These are phyloP conservation scores for Hibiscus trionum DNA, from an alignment of 345 rosid species.

Conservation along the genomic window DNA sequence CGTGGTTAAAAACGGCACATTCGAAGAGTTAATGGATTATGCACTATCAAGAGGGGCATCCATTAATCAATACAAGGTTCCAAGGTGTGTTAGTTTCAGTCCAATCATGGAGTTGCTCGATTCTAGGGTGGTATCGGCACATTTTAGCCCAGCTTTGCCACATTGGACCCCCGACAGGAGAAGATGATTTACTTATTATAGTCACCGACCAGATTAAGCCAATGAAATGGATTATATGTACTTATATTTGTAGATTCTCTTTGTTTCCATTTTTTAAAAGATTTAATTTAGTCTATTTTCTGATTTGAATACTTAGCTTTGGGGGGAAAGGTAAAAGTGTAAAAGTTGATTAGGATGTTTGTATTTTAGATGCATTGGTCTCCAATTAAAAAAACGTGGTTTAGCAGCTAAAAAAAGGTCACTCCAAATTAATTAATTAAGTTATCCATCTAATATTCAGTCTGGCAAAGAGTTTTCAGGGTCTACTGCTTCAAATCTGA, in stretches of 20 bases:
- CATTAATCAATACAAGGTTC: conserved; percentile 92
- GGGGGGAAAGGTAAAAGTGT: conserved; percentile 1
- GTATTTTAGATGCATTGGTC: conserved; percentile 12
- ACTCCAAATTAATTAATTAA: background rate
- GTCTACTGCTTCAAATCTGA: background rate
- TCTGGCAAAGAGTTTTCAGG: background rate
- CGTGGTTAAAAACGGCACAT: conserved; percentile 78
- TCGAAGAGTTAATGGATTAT: conserved; percentile 94
- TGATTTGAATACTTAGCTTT: background rate
- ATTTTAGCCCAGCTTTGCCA: conserved; percentile 70
- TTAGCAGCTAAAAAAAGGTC: background rate
- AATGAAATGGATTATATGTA: conserved; percentile 1
- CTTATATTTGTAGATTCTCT: conserved; percentile 15
- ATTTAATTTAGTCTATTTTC: background rate
- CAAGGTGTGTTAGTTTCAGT: conserved; percentile 82
- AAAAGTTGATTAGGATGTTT: conserved; percentile 30
- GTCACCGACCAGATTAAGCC: conserved; percentile 8
- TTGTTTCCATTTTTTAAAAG: background rate
- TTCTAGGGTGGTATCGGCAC: conserved; percentile 59
- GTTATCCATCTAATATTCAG: background rate
- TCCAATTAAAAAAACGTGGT: too few relatives aligned
- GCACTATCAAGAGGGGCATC: conserved; percentile 95
- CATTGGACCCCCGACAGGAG: conserved; percentile 78
- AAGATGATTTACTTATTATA: background rate
- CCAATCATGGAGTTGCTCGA: conserved; percentile 87